Base-by-base conservation (phyloP, 2,329 filamentous ascomycete species). In the Aureobasidium melanogenum region DNA sequence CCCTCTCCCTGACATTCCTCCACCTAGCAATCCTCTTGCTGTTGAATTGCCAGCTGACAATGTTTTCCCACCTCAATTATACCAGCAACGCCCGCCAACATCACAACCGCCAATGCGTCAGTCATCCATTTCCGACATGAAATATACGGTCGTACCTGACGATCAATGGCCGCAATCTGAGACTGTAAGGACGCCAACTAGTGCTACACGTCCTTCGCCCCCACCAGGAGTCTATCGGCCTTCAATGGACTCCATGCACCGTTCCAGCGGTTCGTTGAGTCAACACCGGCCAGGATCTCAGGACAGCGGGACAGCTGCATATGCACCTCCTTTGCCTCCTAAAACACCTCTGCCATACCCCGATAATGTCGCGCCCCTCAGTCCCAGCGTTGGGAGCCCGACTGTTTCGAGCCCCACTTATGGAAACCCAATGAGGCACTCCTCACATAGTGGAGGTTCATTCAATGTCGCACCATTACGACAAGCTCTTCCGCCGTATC, bases 271-370 rank as follows among this genome's bases (percentile, higher is more conserved):
- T 30, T 64, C 64, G 2, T 19, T 62, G 3, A 62, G 46, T 17
- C 62, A 22, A 39, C 62, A 12, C 73, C 74, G 5, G 72, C 76
- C 10, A 69, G 70, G 28, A 68, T 67, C 24, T 76, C 75, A 63
- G 56, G 51, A 54, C 36, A 34, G 52, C 28, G 34, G 63, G 41
- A 51, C 64, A 48, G 46, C 51, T 8, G 41, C 14, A 12, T 61
- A 48, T 62, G 85, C 88, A 4, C 89, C 89, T 6, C 88, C 88
- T 0, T 70, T 91, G 38, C 89, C 89, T 17, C 89, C 89, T 10
- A 92, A 93, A 24, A 67, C 66, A 26, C 66, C 66, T 24, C 60
- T 67, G 9, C 66, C 66, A n/a, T 67, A 67, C 28, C 66, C 66
- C 30, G 62, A 62, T n/a, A 54, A 58, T 47, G 30, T 24, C 54